Base-by-base conservation (phyloP, 495 filamentous ascomycete genomes). In the Letharia columbiana region DNA sequence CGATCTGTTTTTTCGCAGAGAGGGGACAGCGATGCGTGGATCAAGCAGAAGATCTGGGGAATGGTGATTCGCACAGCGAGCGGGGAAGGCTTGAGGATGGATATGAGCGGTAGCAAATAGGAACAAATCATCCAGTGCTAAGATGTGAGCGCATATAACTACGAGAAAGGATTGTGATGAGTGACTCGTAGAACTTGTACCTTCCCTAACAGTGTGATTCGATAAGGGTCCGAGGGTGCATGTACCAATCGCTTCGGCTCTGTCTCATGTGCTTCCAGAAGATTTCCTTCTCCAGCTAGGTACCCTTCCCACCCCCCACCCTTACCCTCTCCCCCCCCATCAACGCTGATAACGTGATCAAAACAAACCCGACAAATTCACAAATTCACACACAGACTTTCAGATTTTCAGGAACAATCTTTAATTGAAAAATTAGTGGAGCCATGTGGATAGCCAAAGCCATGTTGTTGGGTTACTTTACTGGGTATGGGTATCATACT, bases 341-440 rank as follows among this genome's bases (percentile, higher is more conserved):
- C 4, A 35, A 37, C 13, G 20, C 10, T 20, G 39, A 63, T 61
- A 69, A 66, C 67, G 67, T 69, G 64, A 68, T 61, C 58, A 35
- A 52, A 56, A 61, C 33, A 28, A 59, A 68, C 67, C 67, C 67
- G 63, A 65, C 23, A 68, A 40, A 28, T 28, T 28, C 23, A 28
- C 23, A 28, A 57, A 20, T 37, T 18, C 31, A 20, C 10, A 20
- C 10, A 13, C 33, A 0, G 7, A 20, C 15, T 15, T 57, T 9
- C 18, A 18, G 7, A 37, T 0, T 57, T 57, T 57, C 54, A 57
- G 54, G 54, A 57, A 57, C 54, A 9, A 57, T 57, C 54, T 57
- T 56, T 0, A 18, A 56, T 35, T 49, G 45, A 20, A 49, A 15
- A 52, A 15, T 0, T 28, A 13, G 49, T 52, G 49, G 49, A 52